Evolutionary conservation across 73 alveolate genomes (phyloP).

Genomic region (Paramecium caudatum): DNA sequence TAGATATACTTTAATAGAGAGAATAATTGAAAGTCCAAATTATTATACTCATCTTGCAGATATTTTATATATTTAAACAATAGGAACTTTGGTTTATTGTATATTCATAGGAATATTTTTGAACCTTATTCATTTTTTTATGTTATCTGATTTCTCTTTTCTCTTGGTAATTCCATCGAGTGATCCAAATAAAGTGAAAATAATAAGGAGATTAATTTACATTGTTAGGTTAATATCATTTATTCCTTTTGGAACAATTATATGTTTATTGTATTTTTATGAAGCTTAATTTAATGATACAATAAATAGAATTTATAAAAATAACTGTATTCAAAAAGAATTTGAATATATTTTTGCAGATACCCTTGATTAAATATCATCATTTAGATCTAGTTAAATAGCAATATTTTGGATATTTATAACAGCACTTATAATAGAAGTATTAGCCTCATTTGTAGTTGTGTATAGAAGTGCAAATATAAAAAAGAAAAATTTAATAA

Average conservation of each 20-base stretch:
- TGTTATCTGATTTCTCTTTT: neutral
- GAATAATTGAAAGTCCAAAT: constrained; percentile 16
- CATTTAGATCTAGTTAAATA: neutral
- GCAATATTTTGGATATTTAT: constrained; percentile 64
- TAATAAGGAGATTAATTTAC: neutral
- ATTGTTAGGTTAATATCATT: neutral
- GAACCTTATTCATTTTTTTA: constrained; percentile 9
- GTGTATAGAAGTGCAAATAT: constrained; percentile 52
- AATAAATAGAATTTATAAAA: neutral
- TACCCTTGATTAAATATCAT: neutral
- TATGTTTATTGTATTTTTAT: constrained; percentile 17
- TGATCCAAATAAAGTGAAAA: neutral
- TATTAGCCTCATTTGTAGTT: neutral
- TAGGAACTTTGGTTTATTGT: constrained; percentile 43
- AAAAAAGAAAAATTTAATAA: constrained; percentile 11
- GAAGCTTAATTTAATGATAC: constrained; percentile 62
- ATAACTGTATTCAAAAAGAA: neutral
- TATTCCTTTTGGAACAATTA: constrained; percentile 20
- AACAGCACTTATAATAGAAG: neutral
- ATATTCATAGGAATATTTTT: constrained; percentile 35
- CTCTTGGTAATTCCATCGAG: neutral
- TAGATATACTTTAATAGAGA: constrained; percentile 25
- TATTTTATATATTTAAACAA: neutral
- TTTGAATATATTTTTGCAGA: constrained; percentile 1
- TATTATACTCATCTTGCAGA: constrained; percentile 1